Conservation (phyloP, 495 filamentous ascomycete genomes). For the Lentithecium fluviatile region DNA sequence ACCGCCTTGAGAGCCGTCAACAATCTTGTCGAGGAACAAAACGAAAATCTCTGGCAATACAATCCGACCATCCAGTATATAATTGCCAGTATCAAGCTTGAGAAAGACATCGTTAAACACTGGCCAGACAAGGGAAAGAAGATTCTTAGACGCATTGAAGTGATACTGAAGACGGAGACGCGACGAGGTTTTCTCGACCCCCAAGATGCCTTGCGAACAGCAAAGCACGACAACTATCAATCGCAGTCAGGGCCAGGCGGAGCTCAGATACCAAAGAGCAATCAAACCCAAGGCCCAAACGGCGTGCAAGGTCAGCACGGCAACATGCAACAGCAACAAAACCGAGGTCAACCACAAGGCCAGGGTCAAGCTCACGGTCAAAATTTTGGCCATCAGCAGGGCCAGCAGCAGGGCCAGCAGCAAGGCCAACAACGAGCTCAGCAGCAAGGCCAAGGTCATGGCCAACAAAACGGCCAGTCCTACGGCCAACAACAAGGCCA, state of each 20-base stretch:
- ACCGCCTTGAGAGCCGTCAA: background rate
- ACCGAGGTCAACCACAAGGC: background rate
- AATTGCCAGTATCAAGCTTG: conserved; percentile 14
- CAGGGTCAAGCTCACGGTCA: background rate
- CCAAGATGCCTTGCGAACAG: background rate
- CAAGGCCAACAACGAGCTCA: too few species aligned
- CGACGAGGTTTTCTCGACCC: background rate
- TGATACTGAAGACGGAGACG: conserved; percentile 19
- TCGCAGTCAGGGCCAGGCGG: background rate
- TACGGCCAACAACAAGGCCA: background rate
- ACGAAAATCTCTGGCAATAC: background rate
- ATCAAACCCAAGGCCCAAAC: background rate
- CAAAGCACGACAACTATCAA: background rate
- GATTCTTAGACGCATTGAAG: conserved; percentile 5
- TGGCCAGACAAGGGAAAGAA: background rate
- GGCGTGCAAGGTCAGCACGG: background rate
- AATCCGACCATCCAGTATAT: conserved; percentile 15
- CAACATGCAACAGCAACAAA: background rate
- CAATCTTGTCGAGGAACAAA: conserved; percentile 8
- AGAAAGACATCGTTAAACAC: background rate
- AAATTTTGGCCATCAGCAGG: background rate
- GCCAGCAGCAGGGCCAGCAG: background rate
- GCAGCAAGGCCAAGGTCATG: background rate
- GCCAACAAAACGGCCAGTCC: too few species aligned
- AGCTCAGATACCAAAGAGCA: background rate